Evolutionary conservation across 163 green algal species (phyloP).

Genomic region (Scenedesmus sp.): DNA sequence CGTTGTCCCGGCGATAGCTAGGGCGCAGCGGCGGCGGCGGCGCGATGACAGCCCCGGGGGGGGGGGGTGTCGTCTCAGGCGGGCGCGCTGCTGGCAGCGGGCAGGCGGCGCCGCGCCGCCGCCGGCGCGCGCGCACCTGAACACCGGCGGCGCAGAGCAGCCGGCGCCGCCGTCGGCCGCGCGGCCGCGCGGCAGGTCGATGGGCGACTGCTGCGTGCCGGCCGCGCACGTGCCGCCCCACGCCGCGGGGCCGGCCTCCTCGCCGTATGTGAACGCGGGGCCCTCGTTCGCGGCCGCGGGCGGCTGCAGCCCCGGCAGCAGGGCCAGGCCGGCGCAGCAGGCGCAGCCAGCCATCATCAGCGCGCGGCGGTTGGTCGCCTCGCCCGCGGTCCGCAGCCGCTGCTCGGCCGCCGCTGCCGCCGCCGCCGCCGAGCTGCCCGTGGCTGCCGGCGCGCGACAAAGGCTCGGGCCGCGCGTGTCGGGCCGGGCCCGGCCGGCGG

Average conservation of each 20-base stretch:
- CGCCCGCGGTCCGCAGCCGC: too few relatives aligned
- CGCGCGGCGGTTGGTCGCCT: not conserved
- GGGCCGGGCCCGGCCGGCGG: too few relatives aligned
- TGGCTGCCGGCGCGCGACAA: too few relatives aligned
- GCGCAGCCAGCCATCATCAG: constrained; percentile 16
- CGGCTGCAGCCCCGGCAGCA: constrained; percentile 12
- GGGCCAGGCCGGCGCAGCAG: constrained; percentile 20
- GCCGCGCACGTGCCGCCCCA: constrained; percentile 60
- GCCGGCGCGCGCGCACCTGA: constrained; percentile 8
- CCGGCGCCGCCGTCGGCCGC: constrained; percentile 31
- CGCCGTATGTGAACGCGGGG: constrained; percentile 48
- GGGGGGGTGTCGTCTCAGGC: not conserved
- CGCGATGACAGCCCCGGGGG: not conserved
- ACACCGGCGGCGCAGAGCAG: not conserved
- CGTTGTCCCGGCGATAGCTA: constrained; percentile 54
- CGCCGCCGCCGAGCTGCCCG: too few relatives aligned
- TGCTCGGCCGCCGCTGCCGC: too few relatives aligned
- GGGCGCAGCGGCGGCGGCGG: not conserved
- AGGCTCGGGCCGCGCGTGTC: too few relatives aligned
- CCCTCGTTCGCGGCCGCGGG: constrained; percentile 23
- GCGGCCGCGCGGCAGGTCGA: constrained; percentile 55
- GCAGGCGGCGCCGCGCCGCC: too few relatives aligned
- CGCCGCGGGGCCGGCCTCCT: constrained; percentile 39
- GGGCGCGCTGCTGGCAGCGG: not conserved
- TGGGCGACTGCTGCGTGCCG: constrained; percentile 62